phyloP scores from a whole-genome alignment of 768 basidiomycete genomes.

The Amanita subjunquillea region DNA sequence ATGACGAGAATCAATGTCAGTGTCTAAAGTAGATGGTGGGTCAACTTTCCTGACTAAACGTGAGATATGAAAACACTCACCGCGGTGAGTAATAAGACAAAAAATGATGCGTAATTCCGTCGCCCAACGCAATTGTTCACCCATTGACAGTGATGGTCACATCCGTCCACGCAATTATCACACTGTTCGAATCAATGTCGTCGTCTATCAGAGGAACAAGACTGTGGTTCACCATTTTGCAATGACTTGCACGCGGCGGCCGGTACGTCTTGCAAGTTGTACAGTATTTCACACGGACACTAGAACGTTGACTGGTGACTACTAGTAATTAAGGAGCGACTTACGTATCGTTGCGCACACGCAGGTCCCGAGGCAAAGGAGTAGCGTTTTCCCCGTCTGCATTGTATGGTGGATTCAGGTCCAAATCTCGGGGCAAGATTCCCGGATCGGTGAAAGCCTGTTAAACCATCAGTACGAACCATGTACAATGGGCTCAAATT shows the following conservation, averaged over 20 bases:
- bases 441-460: conserved; percentile 80
- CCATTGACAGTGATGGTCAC: conserved; percentile 88
- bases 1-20: conserved; percentile 67
- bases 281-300: conserved; percentile 90
- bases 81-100: conserved; percentile 67
- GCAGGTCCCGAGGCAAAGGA: conserved; percentile 75
- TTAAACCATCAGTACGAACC: conserved; percentile 1
- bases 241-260: conserved; percentile 91
- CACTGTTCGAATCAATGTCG: conserved; percentile 39
- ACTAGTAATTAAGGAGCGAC: not conserved
- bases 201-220: not conserved
- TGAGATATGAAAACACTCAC: conserved; percentile 33
- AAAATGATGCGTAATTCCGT: conserved; percentile 92
- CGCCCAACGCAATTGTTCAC: conserved; percentile 95
- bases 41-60: conserved; percentile 1
- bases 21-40: conserved; percentile 33
- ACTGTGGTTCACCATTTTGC: conserved; percentile 66
- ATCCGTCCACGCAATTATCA: conserved; percentile 94
- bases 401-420: conserved; percentile 76
- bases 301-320: conserved; percentile 17
- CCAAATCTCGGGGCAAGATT: conserved; percentile 80
- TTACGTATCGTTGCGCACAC: conserved; percentile 68
- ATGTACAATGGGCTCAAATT: conserved; percentile 15
- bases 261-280: conserved; percentile 88
- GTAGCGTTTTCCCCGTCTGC: conserved; percentile 48